Evolutionary conservation across 2,329 filamentous ascomycete species (phyloP), one percentile per base, ranked within the genome.

Genomic region (Sarocladium oryzae): DNA sequence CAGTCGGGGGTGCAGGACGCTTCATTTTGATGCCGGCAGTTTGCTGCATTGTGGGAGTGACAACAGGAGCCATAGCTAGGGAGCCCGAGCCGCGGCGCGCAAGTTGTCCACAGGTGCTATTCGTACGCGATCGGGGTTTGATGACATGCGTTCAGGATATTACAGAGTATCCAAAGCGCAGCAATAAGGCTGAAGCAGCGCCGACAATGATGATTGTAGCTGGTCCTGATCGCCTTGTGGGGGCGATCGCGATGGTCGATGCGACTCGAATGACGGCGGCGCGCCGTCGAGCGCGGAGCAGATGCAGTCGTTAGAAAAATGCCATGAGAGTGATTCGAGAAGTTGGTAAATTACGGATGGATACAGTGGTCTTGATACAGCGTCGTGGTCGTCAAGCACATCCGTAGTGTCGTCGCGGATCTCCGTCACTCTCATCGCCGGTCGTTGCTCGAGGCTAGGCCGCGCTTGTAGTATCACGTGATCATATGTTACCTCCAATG

Each of bases 1-100:
- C 79, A 40, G 81, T 78, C 43, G 84, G 76, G 33, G 82, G 82
- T 50, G 79, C 72, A 54, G 82, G 83, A 32, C 85, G 83, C 69
- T 89, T 89, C 56, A 81, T 77, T 69, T 89, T 89, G 57, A 65
- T 66, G 57, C 68, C 61, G 59, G 66, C 69, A 62, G 69, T 67
- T 53, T 71, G 70, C 58, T 69, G 70, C 49, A 62, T 58, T 52
- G 72, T 69, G 54, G 46, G 43, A 35, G 76, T 72, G 62, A 77
- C 75, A 61, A 77, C 73, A 55, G 79, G 77, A 63, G 77, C 77
- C 79, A 82, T 82, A 43, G 55, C 48, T 56, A 55, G 56, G 51
- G 62, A 58, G 57, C 57, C 3, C 26, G 26, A 48, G 26, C 20
- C 26, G n/a, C 16, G 26, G 26, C 28, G 24, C 13, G 18, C 43